Percentiles rank a stretch among this genome's conserved stretches.
Evolutionary conservation across 805 yeast species (phyloP).

Genomic region (Nakazawaea pomicola): DNA sequence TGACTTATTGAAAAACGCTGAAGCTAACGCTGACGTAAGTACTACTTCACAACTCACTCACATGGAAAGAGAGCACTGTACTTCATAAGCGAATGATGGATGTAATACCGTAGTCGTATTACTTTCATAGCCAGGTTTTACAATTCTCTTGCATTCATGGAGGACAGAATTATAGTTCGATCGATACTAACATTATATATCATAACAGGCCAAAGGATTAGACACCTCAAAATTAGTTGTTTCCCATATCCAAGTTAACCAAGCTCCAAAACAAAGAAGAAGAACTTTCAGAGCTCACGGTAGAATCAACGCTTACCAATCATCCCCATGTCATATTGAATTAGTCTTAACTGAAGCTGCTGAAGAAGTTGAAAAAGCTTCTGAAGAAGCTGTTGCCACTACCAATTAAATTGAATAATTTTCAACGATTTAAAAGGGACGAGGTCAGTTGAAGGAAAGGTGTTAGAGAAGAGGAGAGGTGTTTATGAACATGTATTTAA

Average conservation of each 20-base stretch:
- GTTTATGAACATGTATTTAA: no score
- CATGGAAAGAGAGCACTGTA: not conserved
- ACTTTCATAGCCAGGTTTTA: no score
- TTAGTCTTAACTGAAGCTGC: conserved; percentile 92
- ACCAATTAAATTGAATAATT: conserved; percentile 2
- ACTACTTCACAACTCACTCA: conserved; percentile 11
- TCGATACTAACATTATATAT: conserved; percentile 10
- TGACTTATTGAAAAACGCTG: conserved; percentile 95
- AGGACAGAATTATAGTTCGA: no score
- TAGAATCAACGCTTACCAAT: conserved; percentile 99
- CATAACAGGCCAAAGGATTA: conserved; percentile 79
- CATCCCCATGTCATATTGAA: conserved; percentile 99
- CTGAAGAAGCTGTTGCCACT: conserved; percentile 37
- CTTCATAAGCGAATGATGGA: no score
- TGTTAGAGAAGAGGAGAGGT: no score
- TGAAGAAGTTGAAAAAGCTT: conserved; percentile 90
- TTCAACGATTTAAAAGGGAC: no score
- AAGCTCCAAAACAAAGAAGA: conserved; percentile 99
- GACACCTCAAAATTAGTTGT: conserved; percentile 90
- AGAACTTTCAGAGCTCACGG: conserved; percentile 99
- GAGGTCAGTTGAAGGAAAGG: no score
- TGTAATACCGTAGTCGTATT: no score
- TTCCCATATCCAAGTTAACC: conserved; percentile 99
- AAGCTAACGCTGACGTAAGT: conserved; percentile 91
- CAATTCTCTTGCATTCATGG: no score